Base-by-base conservation (phyloP, 768 basidiomycete genomes). In the Boletus vermiculosoides region DNA sequence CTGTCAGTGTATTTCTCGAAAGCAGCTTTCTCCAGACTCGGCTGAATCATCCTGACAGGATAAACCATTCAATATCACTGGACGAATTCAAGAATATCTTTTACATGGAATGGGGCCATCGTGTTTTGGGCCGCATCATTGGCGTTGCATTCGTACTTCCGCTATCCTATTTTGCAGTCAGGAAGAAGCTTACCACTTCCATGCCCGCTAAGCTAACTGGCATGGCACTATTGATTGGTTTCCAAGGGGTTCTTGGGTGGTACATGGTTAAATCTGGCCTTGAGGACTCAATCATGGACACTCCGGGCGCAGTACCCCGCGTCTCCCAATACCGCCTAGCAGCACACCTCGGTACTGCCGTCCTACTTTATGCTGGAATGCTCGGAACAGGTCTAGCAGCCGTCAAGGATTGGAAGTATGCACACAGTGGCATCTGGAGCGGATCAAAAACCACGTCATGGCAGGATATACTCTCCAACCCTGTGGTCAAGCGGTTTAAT, bases 201-300 rank as follows among this genome's bases (percentile, higher is more conserved):
- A 78, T 93, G 57, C 81, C 85, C 1, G 64, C 72, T n/a, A 83
- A 84, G 59, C 82, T 97, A 23, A 72, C 82, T 15, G 87, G 83
- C 2, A 80, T 98, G 60, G 89, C 87, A 0, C 67, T 85, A 0
- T 83, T 98, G 33, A 88, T 99, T 50, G 97, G 94, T 30, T 86
- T 84, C 20, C 94, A 99, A 73, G 97, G 97, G 45, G 80, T 83
- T 20, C 79, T 99, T 20, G 97, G 97, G 28, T 99, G 97, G 97
- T 98, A 98, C 78, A 99, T 99, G 97, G 97, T 99, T 54, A 90
- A 95, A 71, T 98, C 94, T 13, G 97, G 97, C 2, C 78, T 99
- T 12, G 90, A 94, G 64, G 84, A 91, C 52, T 82, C 89, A 12
- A 77, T 92, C 52, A 80, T 98, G 75, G 81, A 86, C 7, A 87